Evolutionary conservation across 805 yeast genomes (phyloP).

Genomic region (Candida parachauliodes): DNA sequence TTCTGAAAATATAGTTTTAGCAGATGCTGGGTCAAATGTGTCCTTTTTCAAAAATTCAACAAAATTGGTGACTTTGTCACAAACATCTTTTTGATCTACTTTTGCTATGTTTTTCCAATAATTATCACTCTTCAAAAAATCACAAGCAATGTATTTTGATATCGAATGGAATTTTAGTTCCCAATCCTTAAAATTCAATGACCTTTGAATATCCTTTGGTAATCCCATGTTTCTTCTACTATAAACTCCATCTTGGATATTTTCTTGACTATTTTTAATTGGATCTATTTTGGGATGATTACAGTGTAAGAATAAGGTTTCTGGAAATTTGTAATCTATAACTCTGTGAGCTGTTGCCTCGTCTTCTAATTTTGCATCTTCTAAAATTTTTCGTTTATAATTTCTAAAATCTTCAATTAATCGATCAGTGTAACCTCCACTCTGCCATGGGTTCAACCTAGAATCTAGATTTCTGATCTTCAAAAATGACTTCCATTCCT

Average conservation of each 20-base stretch:
- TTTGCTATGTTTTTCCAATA: conserved; percentile 20
- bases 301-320: conserved; percentile 27
- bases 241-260: conserved; percentile 11
- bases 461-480: conserved; percentile 19
- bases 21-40: conserved; percentile 11
- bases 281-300: conserved; percentile 33
- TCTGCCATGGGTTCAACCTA: conserved; percentile 29
- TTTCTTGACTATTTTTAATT: conserved; percentile 15
- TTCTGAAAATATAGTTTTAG: not conserved
- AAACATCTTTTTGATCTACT: conserved; percentile 15
- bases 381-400: conserved; percentile 7
- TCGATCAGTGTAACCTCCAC: conserved; percentile 20
- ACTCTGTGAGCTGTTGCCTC: conserved; percentile 8
- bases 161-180: conserved; percentile 31
- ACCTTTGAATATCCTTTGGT: conserved; percentile 15
- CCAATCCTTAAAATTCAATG: conserved; percentile 25
- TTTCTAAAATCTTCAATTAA: conserved; percentile 18
- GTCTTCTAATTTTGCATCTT: conserved; percentile 9
- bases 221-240: conserved; percentile 22
- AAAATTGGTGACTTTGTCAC: conserved; percentile 18
- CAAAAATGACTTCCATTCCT: conserved; percentile 27
- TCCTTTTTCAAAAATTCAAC: conserved; percentile 23
- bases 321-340: conserved; percentile 16
- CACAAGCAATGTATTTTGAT: conserved; percentile 29
- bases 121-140: conserved; percentile 17